Base-by-base conservation (phyloP, 768 basidiomycete genomes). In the Infundibulicybe gibba region DNA sequence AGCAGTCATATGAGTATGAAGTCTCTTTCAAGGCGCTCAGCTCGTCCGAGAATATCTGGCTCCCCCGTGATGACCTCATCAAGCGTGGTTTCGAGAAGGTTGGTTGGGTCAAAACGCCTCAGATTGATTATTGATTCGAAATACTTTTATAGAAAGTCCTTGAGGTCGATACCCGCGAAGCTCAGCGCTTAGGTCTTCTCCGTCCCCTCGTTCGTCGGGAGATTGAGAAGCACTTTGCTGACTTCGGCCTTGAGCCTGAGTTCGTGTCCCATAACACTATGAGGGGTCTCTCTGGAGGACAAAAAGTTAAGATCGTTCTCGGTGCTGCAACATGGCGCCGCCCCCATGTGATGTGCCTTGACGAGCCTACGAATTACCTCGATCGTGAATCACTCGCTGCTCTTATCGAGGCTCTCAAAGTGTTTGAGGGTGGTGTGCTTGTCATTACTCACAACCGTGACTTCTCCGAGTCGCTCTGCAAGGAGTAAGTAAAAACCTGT, bases 311-410 rank as follows among this genome's bases (percentile, higher is more conserved):
- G 87, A 93, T 97, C 61, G 94, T 97, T 40, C 89, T 97, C 58
- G 94, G 91, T 72, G 94, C 94, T 53, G 94, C 94, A 34, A 97
- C 95, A 37, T 99, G 97, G 97, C 93, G 97, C 67, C 88, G 94
- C 59, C 97, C 97, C 49, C 95, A 98, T 78, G 67, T 97, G 70
- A 90, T 98, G 67, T 95, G 92, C 67, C 75, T 97, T 70, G 94
- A 97, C 68, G 94, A 97, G 75, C 94, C 94, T 54, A 95, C 94
- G 57, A 95, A 99, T 80, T 99, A 98, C 78, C 85, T 99, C 68
- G 97, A 98, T 77, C 90, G 97, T 67, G 97, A 99, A 73, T 99
- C 97, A 54, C 85, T 99, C 59, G 97, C 97, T 57, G 97, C 97
- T 32, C 85, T 99, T 68, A 99, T 99, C 63, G 89, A 94, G 60